These are phyloP conservation scores for Grosmannia huntii DNA, from an alignment of 2,329 filamentous ascomycete species.

Conservation along the genomic window DNA sequence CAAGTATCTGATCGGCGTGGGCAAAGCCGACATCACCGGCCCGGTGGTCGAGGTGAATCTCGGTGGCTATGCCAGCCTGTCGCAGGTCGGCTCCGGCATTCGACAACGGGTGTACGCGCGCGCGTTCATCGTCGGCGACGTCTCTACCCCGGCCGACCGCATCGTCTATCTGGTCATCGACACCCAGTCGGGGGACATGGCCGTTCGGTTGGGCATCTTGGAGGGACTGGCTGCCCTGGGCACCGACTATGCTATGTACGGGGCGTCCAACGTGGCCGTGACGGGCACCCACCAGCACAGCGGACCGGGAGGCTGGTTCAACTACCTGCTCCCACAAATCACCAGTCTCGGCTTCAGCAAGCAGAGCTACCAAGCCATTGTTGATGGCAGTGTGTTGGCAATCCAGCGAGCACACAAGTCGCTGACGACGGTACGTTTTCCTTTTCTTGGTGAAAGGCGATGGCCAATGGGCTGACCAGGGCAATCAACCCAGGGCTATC, in stretches of 20 bases:
- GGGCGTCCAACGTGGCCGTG: constrained; percentile 69
- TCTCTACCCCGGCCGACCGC: constrained; percentile 51
- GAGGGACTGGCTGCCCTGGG: constrained; percentile 59
- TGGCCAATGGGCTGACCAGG: not conserved
- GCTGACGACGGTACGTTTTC: constrained; percentile 36
- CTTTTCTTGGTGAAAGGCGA: not conserved
- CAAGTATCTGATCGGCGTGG: constrained; percentile 40
- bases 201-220: constrained; percentile 75
- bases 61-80: constrained; percentile 82
- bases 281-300: constrained; percentile 91
- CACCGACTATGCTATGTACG: constrained; percentile 60
- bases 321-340: constrained; percentile 86
- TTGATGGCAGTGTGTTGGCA: constrained; percentile 71
- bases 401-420: constrained; percentile 69
- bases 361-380: constrained; percentile 80
- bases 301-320: constrained; percentile 84
- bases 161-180: constrained; percentile 85
- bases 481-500: constrained; percentile 34
- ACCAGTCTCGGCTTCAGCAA: constrained; percentile 76
- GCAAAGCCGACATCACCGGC: constrained; percentile 48
- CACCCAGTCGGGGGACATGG: constrained; percentile 78
- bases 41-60: constrained; percentile 84
- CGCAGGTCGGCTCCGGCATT: constrained; percentile 70
- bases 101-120: constrained; percentile 81
- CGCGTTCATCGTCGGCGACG: constrained; percentile 73